Base-by-base conservation (phyloP, 208 protist genomes). In the Crithidia brevicula region DNA sequence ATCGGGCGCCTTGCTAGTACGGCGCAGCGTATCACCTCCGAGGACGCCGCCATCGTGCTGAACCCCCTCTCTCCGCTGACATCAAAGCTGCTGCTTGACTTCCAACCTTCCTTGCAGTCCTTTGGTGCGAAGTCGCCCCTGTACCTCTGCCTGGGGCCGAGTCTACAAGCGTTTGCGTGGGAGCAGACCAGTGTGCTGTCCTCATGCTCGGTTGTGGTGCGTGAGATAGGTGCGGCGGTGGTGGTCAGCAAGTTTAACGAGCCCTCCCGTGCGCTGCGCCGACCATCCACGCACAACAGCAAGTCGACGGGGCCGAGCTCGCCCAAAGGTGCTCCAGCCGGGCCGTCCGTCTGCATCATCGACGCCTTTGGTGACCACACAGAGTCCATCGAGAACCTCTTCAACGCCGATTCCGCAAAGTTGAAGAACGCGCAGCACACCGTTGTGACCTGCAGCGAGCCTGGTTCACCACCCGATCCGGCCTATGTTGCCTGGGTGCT, bases 111-210 rank as follows among this genome's bases (percentile, higher is more conserved):
- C 6, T 40, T 94, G 2, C 49, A 67, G 13, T 69, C 58, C 28
- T 77, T 77, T 20, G 66, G 73, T 18, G 65, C 70, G 15, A 84
- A 79, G 43, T 69, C 78, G 22, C 54, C 77, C 6, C 64, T 94
- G 27, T 88, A 85, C 66, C 78, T 96, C 11, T 94, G 88, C 42
- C 73, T 96, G 5, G 80, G 84, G 42, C 79, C 88, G 4, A n/a
- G 76, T 25, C 54, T 96, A 50, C 86, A 93, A 33, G 40, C 74
- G 7, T 79, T 92, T 16, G 86, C 91, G 1, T 47, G 93, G 28
- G 91, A 96, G 67, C 81, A 86, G 27, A 58, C 67, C 11, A 54
- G 70, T 28, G 71, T 59, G 18, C 80, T 94, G 58, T 50, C 51
- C 15, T 33, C 28, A 10, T 91, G 88, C 63, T 28, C 72, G 36